Percentiles rank a stretch among this genome's conserved stretches.
Evolutionary conservation across 345 rosid species (phyloP).

Genomic region (Eucalyptus tenuipes): DNA sequence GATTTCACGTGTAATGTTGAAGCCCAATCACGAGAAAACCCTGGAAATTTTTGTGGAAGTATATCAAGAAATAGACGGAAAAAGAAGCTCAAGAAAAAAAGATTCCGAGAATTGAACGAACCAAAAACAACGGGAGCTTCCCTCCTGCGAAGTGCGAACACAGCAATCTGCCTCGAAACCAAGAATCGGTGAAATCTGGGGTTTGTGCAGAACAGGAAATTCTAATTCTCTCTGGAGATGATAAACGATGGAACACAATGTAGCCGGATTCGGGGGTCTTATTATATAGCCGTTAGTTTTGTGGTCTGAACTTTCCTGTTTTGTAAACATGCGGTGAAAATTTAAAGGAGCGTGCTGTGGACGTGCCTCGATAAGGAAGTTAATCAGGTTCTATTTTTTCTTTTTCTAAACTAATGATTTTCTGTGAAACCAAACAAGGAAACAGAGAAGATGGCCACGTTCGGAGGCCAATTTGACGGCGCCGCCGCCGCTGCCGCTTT

Average conservation of each 20-base stretch:
- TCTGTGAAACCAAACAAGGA: background rate
- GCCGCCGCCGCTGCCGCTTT: conserved; percentile 28
- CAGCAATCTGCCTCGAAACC: no score
- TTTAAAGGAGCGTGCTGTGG: fast-evolving
- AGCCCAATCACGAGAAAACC: background rate
- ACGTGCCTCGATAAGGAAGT: background rate
- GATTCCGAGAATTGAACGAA: background rate
- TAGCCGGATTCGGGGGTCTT: background rate
- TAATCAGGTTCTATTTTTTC: background rate
- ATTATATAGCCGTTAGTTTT: background rate
- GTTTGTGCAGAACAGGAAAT: background rate
- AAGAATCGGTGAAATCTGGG: background rate
- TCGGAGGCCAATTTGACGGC: conserved; percentile 42
- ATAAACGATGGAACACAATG: background rate
- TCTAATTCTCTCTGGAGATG: background rate
- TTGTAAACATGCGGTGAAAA: background rate
- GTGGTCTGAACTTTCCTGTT: background rate
- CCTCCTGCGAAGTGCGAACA: no score
- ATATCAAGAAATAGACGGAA: background rate
- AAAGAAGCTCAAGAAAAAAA: background rate
- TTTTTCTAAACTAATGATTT: background rate
- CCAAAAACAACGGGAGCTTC: no score
- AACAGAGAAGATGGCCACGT: background rate
- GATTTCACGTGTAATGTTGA: background rate
- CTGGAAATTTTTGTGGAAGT: background rate